These are phyloP conservation scores for Mycena galericulata DNA, from an alignment of 768 basidiomycete species.

Conservation along the genomic window DNA sequence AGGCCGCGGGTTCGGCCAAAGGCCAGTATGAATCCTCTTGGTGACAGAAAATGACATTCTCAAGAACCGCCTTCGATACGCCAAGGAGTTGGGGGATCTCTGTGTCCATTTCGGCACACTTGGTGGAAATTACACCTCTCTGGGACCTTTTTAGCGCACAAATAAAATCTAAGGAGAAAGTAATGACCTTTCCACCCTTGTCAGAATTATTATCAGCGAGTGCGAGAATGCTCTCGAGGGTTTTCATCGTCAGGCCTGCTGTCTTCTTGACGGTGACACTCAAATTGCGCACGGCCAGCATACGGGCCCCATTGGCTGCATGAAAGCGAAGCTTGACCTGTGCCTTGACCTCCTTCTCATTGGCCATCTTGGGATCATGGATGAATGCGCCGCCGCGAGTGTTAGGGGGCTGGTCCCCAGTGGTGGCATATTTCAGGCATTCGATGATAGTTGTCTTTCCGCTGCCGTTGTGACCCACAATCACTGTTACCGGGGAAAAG, in stretches of 20 bases:
- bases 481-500: slow-evolving; percentile 97
- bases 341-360: slow-evolving; percentile 98
- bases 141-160: slow-evolving; percentile 46
- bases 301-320: slow-evolving; percentile 89
- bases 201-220: slow-evolving; percentile 74
- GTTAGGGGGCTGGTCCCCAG: slow-evolving; percentile 97
- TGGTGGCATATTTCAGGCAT: slow-evolving; percentile 98
- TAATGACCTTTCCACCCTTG: slow-evolving; percentile 81
- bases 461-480: slow-evolving; percentile 98
- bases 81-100: slow-evolving; percentile 95
- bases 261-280: slow-evolving; percentile 96
- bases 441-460: slow-evolving; percentile 99
- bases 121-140: slow-evolving; percentile 94
- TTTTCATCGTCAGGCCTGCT: slow-evolving; percentile 93
- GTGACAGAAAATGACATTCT: slow-evolving; percentile 99
- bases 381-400: slow-evolving; percentile 98
- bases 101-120: slow-evolving; percentile 95
- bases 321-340: slow-evolving; percentile 96
- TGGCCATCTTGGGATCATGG: slow-evolving; percentile 99
- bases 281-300: slow-evolving; percentile 91
- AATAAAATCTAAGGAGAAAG: background rate
- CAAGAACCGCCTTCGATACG: slow-evolving; percentile 97
- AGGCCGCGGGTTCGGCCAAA: slow-evolving; percentile 84
- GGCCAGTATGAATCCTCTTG: slow-evolving; percentile 99
- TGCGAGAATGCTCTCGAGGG: slow-evolving; percentile 90